Conservation (phyloP, 768 basidiomycete genomes). For the Russula sp. region DNA sequence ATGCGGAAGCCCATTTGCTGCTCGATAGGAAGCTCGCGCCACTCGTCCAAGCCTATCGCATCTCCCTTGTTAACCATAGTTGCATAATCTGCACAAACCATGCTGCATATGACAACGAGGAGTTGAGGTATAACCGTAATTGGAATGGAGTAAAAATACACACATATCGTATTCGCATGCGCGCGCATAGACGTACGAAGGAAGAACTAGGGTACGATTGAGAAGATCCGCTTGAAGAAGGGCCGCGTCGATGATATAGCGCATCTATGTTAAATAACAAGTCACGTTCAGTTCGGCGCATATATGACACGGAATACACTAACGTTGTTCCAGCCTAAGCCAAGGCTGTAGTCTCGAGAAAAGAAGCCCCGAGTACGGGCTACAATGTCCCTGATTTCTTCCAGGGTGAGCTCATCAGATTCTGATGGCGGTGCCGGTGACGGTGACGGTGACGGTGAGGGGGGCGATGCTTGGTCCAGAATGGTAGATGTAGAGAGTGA, state of each 20-base stretch:
- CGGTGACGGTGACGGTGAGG: neutral
- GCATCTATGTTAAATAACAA: constrained; percentile 31
- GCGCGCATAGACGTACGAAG: constrained; percentile 43
- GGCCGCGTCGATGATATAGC: constrained; percentile 44
- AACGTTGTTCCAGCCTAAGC: constrained; percentile 46
- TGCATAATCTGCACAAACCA: constrained; percentile 37
- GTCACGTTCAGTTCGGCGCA: neutral
- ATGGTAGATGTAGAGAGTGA: neutral
- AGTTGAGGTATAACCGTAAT: neutral
- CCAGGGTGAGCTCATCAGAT: constrained; percentile 28
- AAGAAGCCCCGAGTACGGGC: constrained; percentile 39
- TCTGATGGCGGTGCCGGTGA: neutral
- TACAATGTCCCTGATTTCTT: constrained; percentile 33
- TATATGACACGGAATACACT: constrained; percentile 16
- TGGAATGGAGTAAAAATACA: constrained; percentile 22
- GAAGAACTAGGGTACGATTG: constrained; percentile 40
- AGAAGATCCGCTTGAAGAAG: constrained; percentile 40
- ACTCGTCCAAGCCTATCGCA: constrained; percentile 38
- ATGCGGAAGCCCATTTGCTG: constrained; percentile 35
- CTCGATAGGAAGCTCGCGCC: constrained; percentile 36
- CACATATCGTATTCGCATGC: constrained; percentile 39
- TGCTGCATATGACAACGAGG: constrained; percentile 21
- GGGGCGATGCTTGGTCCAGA: neutral
- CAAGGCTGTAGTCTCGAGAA: constrained; percentile 40
- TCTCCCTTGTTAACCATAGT: constrained; percentile 43